Evolutionary conservation across 1,139 yeast genomes (phyloP), one percentile per base, ranked within the genome.

Genomic region (Candida anutae): DNA sequence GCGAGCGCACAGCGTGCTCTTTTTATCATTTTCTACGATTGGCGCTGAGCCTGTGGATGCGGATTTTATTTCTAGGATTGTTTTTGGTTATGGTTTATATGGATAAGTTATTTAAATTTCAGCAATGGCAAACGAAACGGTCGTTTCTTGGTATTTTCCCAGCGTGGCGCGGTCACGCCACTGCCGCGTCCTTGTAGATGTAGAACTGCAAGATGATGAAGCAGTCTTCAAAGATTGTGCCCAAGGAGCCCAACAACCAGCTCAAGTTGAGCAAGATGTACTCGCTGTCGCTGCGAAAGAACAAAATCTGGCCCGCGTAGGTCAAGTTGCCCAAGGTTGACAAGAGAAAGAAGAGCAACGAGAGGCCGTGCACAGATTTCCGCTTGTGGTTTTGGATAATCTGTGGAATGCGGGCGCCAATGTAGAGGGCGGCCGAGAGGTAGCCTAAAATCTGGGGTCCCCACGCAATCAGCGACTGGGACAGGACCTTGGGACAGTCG

Each of bases 391-490:
- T 82, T 47, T 77, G 85, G 35, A 76, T 53, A 34, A 82, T 82
- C 52, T 82, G 94, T 2, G 94, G 94, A 31, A 82, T 67, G 36
- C 94, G 61, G 2, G 94, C 93, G 6, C 84, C 78, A 39, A 82
- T 62, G 48, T 82, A 82, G 29, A 82, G 59, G 2, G 62, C 39
- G 0, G 94, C 93, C 3, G 87, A 76, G 4, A 73, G 42, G 52
- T 82, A 83, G 5, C 94, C 94, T 39, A 78, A 60, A 4, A 78
- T 42, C 48, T 78, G 85, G 2, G 93, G 81, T 1, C 82, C 82
- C 22, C 69, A 33, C n/a, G 49, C 44, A 26, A 72, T 58, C 26
- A 31, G 51, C 5, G 42, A 51, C 4, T 48, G 46, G 2, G 45
- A 43, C 8, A 32, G 27, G 8, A 35, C 42, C 18, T 42, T 39